Base-by-base conservation (phyloP, 2,329 filamentous ascomycete genomes). In the Dactylellina leptospora region DNA sequence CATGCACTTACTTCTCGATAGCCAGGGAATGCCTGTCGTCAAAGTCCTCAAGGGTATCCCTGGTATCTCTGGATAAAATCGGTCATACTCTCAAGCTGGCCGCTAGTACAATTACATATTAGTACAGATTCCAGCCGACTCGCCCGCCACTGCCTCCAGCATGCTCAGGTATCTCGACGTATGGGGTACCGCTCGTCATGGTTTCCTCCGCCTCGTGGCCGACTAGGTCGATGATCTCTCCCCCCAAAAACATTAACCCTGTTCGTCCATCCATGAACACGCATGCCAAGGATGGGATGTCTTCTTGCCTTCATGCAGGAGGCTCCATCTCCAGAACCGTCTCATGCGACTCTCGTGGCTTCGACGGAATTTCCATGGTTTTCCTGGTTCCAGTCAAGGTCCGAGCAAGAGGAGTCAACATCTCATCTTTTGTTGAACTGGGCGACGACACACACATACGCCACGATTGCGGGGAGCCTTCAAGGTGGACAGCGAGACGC, bases 381-480 rank as follows among this genome's bases (percentile, higher is more conserved):
- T 42, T 42, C 51, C 36, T 55, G 36, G 51, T 42, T 20, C 13
- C 23, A 13, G 25, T 16, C 60, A 56, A 56, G 48, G 51, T 58
- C 30, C 13, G 42, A 58, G 5, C 51, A 44, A 64, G 30, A 55
- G 30, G 22, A 55, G 30, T 56, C 20, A 66, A 18, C 51, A 44
- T 64, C 60, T 64, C 51, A 48, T 51, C 56, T 40, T 58, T 27
- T 33, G n/a, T n/a, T n/a, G n/a, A n/a, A n/a, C n/a, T n/a, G 11
- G 20, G 30, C 9, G 4, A 22, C 45, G 20, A 36, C 20, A 23
- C 51, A 36, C 27, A 27, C 54, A 27, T 28, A 63, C 66, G 66
- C 66, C 66, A 71, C 58, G 58, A 62, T 61, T 63, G 66, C 58
- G 66, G 66, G 66, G 66, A 58, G 47, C 48, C 50, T 56, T 44